Base-by-base conservation (phyloP, 2,329 filamentous ascomycete species). In the Colletotrichum costaricense region DNA sequence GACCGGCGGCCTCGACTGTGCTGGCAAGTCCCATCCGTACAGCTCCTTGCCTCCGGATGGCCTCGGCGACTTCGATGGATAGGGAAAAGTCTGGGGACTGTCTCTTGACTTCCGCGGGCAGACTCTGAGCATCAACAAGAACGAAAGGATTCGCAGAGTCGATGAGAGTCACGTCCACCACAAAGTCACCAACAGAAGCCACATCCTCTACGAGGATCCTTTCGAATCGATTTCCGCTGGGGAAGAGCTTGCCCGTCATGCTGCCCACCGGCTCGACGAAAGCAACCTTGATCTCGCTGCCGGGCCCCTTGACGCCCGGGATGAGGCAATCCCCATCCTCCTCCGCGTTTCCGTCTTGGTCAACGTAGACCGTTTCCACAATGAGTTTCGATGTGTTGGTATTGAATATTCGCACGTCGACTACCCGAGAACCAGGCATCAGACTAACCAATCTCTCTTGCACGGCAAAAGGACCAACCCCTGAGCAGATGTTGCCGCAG, bases 401-500 rank as follows among this genome's bases (percentile, higher is more conserved):
- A 78, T 93, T 93, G 76, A 86, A 87, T 6, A 93, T 88, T 74
- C 87, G 57, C 77, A 83, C 74, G 38, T 72, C 69, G 6, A 69
- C 38, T 3, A 26, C 33, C 22, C 30, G 58, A 14, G 65, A 66
- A 67, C 77, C 73, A 16, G 74, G 76, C 14, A 71, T 16, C 9
- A 80, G 74, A 1, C 54, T 38, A 67, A 81, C 69, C 85, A 84
- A 8, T 85, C 86, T 82, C 38, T 88, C 82, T 73, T 92, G 86
- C 8, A 90, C 82, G 0, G 89, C 90, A 77, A 89, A 92, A 0
- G 90, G 90, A 0, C 89, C 91, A 35, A 92, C 86, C 0, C 86
- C 89, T 22, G 86, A 85, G n/a, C 83, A 88, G 85, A 93, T 89
- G 74, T 92, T 92, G 5, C 90, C 90, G 76, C 90, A 92, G 72